These are phyloP conservation scores for Exophiala aquamarina DNA, from an alignment of 2,329 filamentous ascomycete genomes.

Conservation along the genomic window DNA sequence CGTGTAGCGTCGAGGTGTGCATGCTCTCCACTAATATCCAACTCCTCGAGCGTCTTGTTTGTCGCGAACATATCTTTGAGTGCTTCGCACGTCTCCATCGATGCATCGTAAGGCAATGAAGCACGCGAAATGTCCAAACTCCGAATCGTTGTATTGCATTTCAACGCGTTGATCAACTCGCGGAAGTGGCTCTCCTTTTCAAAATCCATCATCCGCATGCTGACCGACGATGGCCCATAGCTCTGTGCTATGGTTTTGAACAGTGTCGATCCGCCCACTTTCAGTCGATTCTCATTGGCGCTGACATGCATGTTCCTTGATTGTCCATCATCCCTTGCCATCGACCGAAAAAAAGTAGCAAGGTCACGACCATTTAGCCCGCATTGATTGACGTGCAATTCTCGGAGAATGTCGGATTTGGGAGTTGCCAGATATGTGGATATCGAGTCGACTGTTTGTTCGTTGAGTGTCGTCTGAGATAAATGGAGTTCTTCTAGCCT, in stretches of 20 bases:
- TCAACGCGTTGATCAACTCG: conserved; percentile 61
- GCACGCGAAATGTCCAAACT: conserved; percentile 70
- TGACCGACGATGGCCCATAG: conserved; percentile 62
- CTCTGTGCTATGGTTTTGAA: conserved; percentile 49
- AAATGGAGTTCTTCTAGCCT: conserved; percentile 64
- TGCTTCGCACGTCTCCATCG: conserved; percentile 64
- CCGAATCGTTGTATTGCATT: conserved; percentile 61
- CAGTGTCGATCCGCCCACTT: conserved; percentile 43
- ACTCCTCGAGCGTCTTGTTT: conserved; percentile 64
- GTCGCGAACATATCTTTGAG: conserved; percentile 65
- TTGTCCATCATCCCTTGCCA: conserved; percentile 52
- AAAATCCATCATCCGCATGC: conserved; percentile 69
- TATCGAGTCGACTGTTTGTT: conserved; percentile 64
- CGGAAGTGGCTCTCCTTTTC: conserved; percentile 65
- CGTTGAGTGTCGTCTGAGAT: conserved; percentile 63
- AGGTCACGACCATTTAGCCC: conserved; percentile 65
- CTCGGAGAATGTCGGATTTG: conserved; percentile 60
- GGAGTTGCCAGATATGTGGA: conserved; percentile 62
- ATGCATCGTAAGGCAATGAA: conserved; percentile 68
- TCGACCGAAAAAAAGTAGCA: conserved; percentile 63
- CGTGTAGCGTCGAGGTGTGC: conserved; percentile 69
- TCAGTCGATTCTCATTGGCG: conserved; percentile 61
- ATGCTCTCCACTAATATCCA: conserved; percentile 71
- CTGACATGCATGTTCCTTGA: conserved; percentile 63
- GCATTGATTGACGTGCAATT: conserved; percentile 66